Conservation (phyloP, 2,329 filamentous ascomycete species). For the Aspergillus bombycis region DNA sequence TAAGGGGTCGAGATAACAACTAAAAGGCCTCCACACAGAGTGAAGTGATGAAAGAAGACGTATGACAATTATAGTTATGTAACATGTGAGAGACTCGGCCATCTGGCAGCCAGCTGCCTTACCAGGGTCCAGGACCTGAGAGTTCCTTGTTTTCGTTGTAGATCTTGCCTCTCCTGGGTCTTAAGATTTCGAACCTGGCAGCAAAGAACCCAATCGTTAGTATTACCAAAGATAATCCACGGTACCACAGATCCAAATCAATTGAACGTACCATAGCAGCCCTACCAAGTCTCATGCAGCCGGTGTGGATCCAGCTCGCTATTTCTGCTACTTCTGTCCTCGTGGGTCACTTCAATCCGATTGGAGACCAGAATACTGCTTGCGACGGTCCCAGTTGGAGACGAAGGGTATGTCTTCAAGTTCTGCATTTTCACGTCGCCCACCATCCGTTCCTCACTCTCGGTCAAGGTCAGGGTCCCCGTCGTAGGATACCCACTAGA, state of each 20-base stretch:
- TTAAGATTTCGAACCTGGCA: too few relatives aligned
- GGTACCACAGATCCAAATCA: neutral
- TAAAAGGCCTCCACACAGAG: neutral
- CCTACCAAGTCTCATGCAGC: neutral
- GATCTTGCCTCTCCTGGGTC: neutral
- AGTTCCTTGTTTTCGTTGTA: neutral
- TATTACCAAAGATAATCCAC: neutral
- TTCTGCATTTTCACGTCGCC: conserved; percentile 47
- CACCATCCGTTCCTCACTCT: conserved; percentile 52
- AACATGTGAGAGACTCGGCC: neutral
- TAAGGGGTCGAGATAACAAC: neutral
- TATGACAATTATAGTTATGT: neutral
- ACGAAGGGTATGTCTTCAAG: conserved; percentile 28
- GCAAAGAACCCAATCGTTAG: too few relatives aligned
- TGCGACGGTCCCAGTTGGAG: conserved; percentile 12
- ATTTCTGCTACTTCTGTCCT: conserved; percentile 8
- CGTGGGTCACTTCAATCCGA: conserved; percentile 42
- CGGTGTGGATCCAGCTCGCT: neutral
- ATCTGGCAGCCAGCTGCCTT: too few relatives aligned
- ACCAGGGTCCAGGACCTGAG: too few relatives aligned
- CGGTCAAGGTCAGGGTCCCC: conserved; percentile 42
- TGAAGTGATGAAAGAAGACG: neutral
- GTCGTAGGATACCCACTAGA: conserved; percentile 41
- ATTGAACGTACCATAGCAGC: too few relatives aligned
- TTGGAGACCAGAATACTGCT: conserved; percentile 48